Conservation (phyloP, 495 filamentous ascomycete genomes). For the Tetracladium setigerum region DNA sequence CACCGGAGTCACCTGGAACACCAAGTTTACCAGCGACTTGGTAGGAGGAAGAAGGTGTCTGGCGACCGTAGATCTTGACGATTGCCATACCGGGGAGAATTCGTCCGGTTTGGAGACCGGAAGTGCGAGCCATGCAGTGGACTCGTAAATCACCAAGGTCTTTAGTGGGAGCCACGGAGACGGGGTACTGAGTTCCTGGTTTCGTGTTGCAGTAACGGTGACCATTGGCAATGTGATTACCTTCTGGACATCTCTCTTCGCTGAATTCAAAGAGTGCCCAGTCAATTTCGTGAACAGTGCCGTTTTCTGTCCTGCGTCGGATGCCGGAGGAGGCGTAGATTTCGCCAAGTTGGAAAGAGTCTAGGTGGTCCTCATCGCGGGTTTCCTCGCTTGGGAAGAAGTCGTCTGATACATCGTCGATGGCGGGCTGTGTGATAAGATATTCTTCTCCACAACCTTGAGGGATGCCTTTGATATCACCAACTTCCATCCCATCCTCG, state of each 20-base stretch:
- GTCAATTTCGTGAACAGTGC: constrained; percentile 83
- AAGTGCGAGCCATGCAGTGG: constrained; percentile 87
- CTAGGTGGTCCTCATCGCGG: constrained; percentile 62
- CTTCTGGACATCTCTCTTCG: constrained; percentile 65
- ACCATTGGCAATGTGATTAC: constrained; percentile 42
- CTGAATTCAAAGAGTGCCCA: constrained; percentile 88
- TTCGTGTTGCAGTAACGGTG: constrained; percentile 21
- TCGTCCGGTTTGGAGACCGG: constrained; percentile 68
- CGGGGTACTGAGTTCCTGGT: constrained; percentile 10
- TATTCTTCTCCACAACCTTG: constrained; percentile 63
- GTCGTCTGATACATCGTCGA: constrained; percentile 75
- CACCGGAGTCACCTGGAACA: constrained; percentile 86
- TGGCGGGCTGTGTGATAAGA: constrained; percentile 77
- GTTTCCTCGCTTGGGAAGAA: constrained; percentile 62
- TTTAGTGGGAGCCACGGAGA: constrained; percentile 5
- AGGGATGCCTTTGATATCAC: constrained; percentile 77
- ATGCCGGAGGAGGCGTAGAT: constrained; percentile 87
- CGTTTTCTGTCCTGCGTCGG: constrained; percentile 53
- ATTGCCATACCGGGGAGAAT: constrained; percentile 69
- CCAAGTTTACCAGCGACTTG: constrained; percentile 60
- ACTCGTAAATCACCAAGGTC: constrained; percentile 63
- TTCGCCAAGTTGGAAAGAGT: constrained; percentile 69
- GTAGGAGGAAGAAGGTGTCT: constrained; percentile 75
- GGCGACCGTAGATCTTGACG: constrained; percentile 74
- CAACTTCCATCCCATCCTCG: constrained; percentile 44